Percentiles rank a stretch among this genome's conserved stretches.
phyloP scores from a whole-genome alignment of 352 stramenopile genomes.

The Phytophthora foliorum region DNA sequence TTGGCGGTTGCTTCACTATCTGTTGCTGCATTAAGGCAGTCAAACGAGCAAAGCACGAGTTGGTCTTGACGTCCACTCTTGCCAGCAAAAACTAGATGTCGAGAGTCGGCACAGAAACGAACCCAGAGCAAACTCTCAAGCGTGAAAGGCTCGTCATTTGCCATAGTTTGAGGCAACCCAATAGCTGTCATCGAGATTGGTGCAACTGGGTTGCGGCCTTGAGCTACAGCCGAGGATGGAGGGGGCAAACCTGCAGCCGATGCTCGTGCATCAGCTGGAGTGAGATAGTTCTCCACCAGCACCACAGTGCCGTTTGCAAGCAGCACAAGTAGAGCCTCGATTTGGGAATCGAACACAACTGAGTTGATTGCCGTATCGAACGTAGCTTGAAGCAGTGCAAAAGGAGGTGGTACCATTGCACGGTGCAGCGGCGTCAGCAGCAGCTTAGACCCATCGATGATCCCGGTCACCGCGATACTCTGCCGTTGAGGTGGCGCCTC shows the following conservation, averaged over 20 bases:
- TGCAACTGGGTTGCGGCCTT: not conserved
- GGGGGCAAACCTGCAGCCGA: slow-evolving; percentile 33
- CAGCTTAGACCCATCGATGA: slow-evolving; percentile 69
- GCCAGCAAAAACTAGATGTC: slow-evolving; percentile 37
- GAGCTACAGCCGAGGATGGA: slow-evolving; percentile 7
- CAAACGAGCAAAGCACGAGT: slow-evolving; percentile 33
- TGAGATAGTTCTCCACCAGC: slow-evolving; percentile 61
- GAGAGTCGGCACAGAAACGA: slow-evolving; percentile 22
- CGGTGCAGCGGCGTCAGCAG: slow-evolving; percentile 77
- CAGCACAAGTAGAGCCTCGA: slow-evolving; percentile 47
- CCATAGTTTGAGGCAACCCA: not conserved
- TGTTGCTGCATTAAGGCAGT: slow-evolving; percentile 4
- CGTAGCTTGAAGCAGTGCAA: slow-evolving; percentile 52
- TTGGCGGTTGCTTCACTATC: slow-evolving; percentile 3
- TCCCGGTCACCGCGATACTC: slow-evolving; percentile 54
- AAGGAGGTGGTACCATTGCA: slow-evolving; percentile 74
- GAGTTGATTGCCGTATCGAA: slow-evolving; percentile 62
- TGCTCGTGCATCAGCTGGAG: slow-evolving; percentile 14
- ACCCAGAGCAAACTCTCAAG: slow-evolving; percentile 51
- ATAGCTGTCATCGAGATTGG: slow-evolving; percentile 18
- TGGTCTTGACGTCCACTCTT: slow-evolving; percentile 46
- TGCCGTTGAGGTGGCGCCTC: slow-evolving; percentile 4
- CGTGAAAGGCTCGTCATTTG: not conserved
- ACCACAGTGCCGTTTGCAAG: slow-evolving; percentile 53
- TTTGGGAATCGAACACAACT: slow-evolving; percentile 61